Evolutionary conservation across 2,329 filamentous ascomycete species (phyloP).

Genomic region (Thelonectria rubi): DNA sequence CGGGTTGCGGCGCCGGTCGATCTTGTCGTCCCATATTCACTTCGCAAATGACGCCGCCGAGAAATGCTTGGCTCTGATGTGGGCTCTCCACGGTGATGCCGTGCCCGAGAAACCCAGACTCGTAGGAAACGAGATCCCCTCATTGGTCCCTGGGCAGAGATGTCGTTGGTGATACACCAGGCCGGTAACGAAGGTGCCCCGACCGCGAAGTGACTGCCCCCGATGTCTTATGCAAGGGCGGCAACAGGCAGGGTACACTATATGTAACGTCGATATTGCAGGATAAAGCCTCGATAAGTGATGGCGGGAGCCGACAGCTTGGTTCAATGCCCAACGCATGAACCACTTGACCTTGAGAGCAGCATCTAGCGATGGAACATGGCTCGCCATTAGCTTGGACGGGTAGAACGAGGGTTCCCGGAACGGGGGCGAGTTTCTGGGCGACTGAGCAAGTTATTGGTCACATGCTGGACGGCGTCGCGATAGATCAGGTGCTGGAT

Average conservation of each 20-base stretch:
- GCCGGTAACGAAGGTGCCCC: slow-evolving; percentile 6
- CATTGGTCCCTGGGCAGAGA: not conserved
- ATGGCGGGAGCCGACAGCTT: slow-evolving; percentile 11
- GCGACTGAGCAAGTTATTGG: not conserved
- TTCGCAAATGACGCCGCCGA: too few species aligned
- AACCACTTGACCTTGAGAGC: slow-evolving; percentile 3
- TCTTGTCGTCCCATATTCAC: too few species aligned
- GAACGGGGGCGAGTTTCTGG: not conserved
- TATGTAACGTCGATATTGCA: slow-evolving; percentile 5
- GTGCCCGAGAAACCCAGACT: not conserved
- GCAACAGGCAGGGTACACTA: slow-evolving; percentile 1
- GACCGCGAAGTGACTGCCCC: slow-evolving; percentile 6
- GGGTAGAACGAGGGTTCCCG: slow-evolving; percentile 1
- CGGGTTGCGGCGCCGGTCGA: too few species aligned
- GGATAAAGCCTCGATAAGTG: not conserved
- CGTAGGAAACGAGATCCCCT: not conserved
- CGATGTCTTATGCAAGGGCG: slow-evolving; percentile 19
- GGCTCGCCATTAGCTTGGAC: not conserved
- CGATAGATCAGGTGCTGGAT: not conserved
- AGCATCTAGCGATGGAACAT: not conserved
- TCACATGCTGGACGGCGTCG: not conserved
- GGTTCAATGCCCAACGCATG: slow-evolving; percentile 9
- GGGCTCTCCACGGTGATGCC: not conserved
- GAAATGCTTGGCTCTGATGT: not conserved
- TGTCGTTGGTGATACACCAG: slow-evolving; percentile 4